Evolutionary conservation across 2,329 filamentous ascomycete species (phyloP).

Genomic region (Claviceps sorghi): DNA sequence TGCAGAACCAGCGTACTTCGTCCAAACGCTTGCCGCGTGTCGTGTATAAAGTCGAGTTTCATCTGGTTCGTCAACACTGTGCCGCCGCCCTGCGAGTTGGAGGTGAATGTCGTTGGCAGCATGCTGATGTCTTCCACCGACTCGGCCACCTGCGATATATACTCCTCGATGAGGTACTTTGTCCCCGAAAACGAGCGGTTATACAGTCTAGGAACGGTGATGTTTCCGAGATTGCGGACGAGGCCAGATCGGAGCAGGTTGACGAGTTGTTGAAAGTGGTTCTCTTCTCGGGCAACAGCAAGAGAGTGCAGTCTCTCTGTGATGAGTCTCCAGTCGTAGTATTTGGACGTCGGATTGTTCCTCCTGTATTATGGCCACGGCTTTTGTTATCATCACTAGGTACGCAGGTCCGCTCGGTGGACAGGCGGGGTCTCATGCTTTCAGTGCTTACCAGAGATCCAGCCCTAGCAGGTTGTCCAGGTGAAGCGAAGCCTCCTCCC

Average conservation of each 20-base stretch:
- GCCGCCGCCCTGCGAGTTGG: conserved; percentile 18
- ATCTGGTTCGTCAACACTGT: conserved; percentile 50
- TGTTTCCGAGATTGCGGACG: conserved; percentile 81
- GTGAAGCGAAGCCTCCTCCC: conserved; percentile 69
- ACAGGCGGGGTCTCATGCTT: too few relatives aligned
- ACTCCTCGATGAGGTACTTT: conserved; percentile 82
- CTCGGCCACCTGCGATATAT: conserved; percentile 70
- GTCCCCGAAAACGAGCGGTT: conserved; percentile 78
- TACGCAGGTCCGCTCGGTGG: too few relatives aligned
- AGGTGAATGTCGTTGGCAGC: conserved; percentile 41
- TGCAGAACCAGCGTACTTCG: conserved; percentile 75
- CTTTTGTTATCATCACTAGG: neutral
- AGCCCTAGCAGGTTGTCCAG: conserved; percentile 71
- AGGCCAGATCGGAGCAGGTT: conserved; percentile 67
- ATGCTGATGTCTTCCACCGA: conserved; percentile 62
- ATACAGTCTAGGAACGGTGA: conserved; percentile 67
- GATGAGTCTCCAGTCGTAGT: conserved; percentile 80
- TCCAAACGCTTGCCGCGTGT: conserved; percentile 78
- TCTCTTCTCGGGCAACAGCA: conserved; percentile 51
- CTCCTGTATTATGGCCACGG: conserved; percentile 38
- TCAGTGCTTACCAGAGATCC: conserved; percentile 52
- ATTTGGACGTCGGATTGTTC: conserved; percentile 62
- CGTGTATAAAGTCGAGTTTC: conserved; percentile 75
- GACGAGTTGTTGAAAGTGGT: conserved; percentile 59
- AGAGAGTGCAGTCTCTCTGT: conserved; percentile 60